phyloP scores from a whole-genome alignment of 306 rosid species.

The Boehmeria nivea region DNA sequence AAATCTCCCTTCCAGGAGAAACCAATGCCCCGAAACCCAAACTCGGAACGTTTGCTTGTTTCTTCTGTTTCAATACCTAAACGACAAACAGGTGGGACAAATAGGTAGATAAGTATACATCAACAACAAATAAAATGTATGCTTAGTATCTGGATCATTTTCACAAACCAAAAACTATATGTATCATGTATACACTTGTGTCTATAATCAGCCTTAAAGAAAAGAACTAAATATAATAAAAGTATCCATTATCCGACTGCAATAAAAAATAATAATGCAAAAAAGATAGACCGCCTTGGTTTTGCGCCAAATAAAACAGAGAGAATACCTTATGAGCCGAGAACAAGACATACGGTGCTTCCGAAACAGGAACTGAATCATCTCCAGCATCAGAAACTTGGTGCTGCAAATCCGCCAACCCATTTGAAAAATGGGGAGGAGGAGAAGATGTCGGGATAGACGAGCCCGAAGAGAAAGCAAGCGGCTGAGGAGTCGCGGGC shows the following conservation, averaged over 20 bases:
- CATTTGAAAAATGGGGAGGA: conserved; percentile 51
- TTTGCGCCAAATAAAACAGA: conserved; percentile 13
- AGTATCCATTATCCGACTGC: not conserved
- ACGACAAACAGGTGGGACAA: conserved; percentile 15
- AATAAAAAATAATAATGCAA: not conserved
- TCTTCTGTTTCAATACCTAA: conserved; percentile 82
- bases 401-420: conserved; percentile 46
- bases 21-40: conserved; percentile 97
- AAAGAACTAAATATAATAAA: too few relatives aligned
- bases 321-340: conserved; percentile 76
- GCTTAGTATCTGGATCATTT: conserved; percentile 10
- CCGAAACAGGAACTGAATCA: conserved; percentile 40
- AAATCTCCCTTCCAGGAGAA: conserved; percentile 83
- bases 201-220: not conserved
- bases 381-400: conserved; percentile 47
- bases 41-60: conserved; percentile 87
- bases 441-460: conserved; percentile 62
- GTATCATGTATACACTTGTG: too few relatives aligned
- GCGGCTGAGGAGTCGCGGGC: conserved; percentile 92
- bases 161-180: too few relatives aligned
- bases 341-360: conserved; percentile 72
- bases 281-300: conserved; percentile 7
- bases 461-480: conserved; percentile 58
- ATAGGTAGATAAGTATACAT: not conserved
- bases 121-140: not conserved